These are phyloP conservation scores for Globisporangium ultimum DNA, from an alignment of 352 stramenopile genomes.

Conservation along the genomic window DNA sequence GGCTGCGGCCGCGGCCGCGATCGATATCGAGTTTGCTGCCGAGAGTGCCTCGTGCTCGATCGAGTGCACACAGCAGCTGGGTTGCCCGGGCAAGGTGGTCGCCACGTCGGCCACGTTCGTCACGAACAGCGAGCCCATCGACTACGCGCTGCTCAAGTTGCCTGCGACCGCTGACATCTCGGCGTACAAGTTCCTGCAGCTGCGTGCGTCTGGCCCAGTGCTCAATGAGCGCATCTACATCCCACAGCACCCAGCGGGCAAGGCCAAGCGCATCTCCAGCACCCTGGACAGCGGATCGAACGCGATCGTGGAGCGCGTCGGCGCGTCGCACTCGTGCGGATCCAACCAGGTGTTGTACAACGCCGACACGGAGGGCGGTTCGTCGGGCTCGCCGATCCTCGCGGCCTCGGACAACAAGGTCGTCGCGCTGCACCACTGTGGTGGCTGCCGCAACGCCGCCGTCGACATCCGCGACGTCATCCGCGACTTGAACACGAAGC, in stretches of 20 bases:
- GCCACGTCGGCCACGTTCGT: constrained; percentile 17
- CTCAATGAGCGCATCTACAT: constrained; percentile 42
- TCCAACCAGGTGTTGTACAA: constrained; percentile 63
- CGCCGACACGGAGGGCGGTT: constrained; percentile 69
- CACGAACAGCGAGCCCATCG: constrained; percentile 14
- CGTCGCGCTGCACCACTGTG: constrained; percentile 77
- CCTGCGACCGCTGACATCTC: background rate
- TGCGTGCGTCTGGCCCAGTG: constrained; percentile 25
- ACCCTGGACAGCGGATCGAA: constrained; percentile 7
- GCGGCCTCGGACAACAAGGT: constrained; percentile 48
- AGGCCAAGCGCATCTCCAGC: constrained; percentile 28
- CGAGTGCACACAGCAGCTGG: constrained; percentile 16
- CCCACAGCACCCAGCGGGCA: constrained; percentile 34
- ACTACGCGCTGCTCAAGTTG: constrained; percentile 16
- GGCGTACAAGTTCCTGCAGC: constrained; percentile 15
- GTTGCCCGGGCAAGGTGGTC: constrained; percentile 19
- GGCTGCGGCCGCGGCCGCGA: no score
- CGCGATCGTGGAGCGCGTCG: constrained; percentile 18
- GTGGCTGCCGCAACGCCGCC: constrained; percentile 64
- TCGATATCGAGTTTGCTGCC: background rate
- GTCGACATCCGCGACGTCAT: constrained; percentile 17
- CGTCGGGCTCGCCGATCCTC: constrained; percentile 67
- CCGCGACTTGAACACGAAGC: no score
- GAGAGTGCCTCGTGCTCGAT: constrained; percentile 16
- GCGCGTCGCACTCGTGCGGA: constrained; percentile 36